Evolutionary conservation across 495 filamentous ascomycete genomes (phyloP), one percentile per base, ranked within the genome.

Genomic region (Achaetomiella virescens): DNA sequence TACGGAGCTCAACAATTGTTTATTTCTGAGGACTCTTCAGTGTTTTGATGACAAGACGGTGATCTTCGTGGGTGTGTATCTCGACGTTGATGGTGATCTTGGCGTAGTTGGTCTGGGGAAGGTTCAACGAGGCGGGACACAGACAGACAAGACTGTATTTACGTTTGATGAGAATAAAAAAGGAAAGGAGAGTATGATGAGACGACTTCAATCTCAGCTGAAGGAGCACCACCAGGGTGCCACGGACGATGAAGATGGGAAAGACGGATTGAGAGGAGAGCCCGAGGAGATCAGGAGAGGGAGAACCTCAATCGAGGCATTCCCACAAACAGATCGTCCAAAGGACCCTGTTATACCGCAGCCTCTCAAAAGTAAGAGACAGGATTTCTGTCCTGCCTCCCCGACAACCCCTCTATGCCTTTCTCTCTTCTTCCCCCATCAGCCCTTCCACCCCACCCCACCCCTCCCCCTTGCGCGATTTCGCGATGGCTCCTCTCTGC

Each of bases 381-480:
- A 25, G 35, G 48, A 41, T 38, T 18, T 18, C 20, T 9, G 24
- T 42, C 43, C 22, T 20, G 2, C 36, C 38, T 22, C 49, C 20
- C 35, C 9, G 47, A 33, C 49, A 42, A n/a, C 49, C 49, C 17
- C 48, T 17, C 20, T n/a, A 43, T 44, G 17, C 6, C 40, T 18
- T 15, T 5, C 21, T 14, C 21, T 36, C 41, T 18, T 21, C 44
- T 36, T 43, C 24, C 25, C 38, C 14, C 47, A 44, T 27, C 21
- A 12, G 36, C 25, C 48, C 17, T 10, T 36, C 41, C 24, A 21
- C 44, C 29, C 31, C 36, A 37, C 47, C 52, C 37, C 29, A 25
- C 11, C 25, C 49, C 51, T 54, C 40, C 24, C 21, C 41, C 17
- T 42, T 60, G 57, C 58, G 54, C 48, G 58, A 57, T 49, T 56